Evolutionary conservation across 73 alveolate genomes (phyloP).

Genomic region (Paramecium pentaurelia): DNA sequence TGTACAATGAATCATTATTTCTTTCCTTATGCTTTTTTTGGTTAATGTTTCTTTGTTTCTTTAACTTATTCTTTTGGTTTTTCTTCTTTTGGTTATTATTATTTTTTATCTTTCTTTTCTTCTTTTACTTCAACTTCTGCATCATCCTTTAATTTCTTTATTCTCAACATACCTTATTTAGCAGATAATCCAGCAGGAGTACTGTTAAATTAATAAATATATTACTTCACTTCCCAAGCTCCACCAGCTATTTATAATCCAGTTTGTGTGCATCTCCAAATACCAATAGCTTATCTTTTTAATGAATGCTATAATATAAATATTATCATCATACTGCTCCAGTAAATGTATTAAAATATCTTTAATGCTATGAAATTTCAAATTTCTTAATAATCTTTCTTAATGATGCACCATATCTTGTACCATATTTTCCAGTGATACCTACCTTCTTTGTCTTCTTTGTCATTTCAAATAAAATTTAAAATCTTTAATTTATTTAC

Average conservation of each 20-base stretch:
- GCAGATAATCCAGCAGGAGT: constrained; percentile 82
- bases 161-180: constrained; percentile 73
- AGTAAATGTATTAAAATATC: constrained; percentile 88
- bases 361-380: constrained; percentile 89
- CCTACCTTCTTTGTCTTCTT: constrained; percentile 97
- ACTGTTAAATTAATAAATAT: background rate
- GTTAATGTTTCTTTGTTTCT: background rate
- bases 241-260: constrained; percentile 84
- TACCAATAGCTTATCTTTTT: constrained; percentile 84
- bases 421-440: constrained; percentile 94
- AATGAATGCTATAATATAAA: constrained; percentile 64
- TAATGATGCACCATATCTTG: constrained; percentile 93
- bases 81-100: background rate
- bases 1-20: background rate
- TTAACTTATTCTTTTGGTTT: background rate
- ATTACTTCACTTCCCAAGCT: constrained; percentile 74
- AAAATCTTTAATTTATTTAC: background rate
- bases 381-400: constrained; percentile 94
- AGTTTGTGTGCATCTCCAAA: constrained; percentile 86
- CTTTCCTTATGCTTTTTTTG: background rate
- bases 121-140: constrained; percentile 66
- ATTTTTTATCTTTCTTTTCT: constrained; percentile 40
- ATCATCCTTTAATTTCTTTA: constrained; percentile 78
- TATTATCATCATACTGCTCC: constrained; percentile 71
- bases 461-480: constrained; percentile 36